phyloP scores from a whole-genome alignment of 1,139 yeast genomes.

The Kodamaea ohmeri region DNA sequence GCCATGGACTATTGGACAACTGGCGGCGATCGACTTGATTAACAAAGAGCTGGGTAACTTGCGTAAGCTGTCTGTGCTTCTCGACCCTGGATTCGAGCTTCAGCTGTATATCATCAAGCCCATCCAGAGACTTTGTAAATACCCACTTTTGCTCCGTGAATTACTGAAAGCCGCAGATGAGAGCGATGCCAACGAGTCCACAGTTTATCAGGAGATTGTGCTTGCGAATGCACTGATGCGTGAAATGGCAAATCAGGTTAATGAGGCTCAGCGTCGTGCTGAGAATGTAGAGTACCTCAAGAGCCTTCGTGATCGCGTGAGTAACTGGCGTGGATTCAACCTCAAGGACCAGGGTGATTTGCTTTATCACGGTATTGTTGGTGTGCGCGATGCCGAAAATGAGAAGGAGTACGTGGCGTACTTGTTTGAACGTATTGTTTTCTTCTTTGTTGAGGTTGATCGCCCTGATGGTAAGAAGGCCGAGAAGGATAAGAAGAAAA shows the following conservation, averaged over 20 bases:
- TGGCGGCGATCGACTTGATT: conserved; percentile 80
- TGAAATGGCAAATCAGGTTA: conserved; percentile 77
- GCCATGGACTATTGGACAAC: conserved; percentile 85
- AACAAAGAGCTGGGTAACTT: conserved; percentile 59
- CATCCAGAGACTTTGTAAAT: conserved; percentile 89
- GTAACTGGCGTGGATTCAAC: conserved; percentile 94
- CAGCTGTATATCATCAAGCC: conserved; percentile 92
- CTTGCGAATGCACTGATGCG: conserved; percentile 64
- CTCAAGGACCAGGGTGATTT: conserved; percentile 82
- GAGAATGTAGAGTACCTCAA: conserved; percentile 77
- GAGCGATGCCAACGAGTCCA: conserved; percentile 33
- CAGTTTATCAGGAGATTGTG: conserved; percentile 64
- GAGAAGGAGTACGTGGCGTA: conserved; percentile 91
- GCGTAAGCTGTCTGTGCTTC: conserved; percentile 53
- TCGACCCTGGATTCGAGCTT: conserved; percentile 85
- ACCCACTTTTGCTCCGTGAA: conserved; percentile 79
- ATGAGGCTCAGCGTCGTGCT: conserved; percentile 90
- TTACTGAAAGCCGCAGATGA: conserved; percentile 59
- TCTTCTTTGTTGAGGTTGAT: conserved; percentile 62
- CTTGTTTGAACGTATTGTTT: conserved; percentile 80
- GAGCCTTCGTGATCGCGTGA: conserved; percentile 68
- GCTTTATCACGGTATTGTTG: conserved; percentile 71
- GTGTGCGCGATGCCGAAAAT: conserved; percentile 70
- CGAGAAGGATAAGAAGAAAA: conserved; percentile 30
- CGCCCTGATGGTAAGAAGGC: conserved; percentile 23